These are phyloP conservation scores for Gonapodya prolifera DNA, from an alignment of 192 early-diverging fungal genomes.

Conservation along the genomic window DNA sequence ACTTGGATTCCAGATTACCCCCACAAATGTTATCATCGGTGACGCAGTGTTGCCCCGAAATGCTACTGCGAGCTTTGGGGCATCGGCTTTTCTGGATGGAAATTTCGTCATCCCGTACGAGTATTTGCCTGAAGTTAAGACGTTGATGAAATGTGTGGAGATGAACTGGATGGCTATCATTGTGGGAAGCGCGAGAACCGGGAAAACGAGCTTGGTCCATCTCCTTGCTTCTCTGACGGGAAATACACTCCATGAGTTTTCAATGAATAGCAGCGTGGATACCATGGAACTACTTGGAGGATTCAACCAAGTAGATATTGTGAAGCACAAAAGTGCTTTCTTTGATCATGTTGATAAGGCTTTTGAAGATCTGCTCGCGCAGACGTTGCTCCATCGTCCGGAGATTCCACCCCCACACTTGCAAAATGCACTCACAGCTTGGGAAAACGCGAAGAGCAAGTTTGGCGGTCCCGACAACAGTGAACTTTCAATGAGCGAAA, in stretches of 20 bases:
- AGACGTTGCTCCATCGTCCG: not conserved
- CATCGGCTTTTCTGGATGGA: conserved; percentile 11
- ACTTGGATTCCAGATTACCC: conserved; percentile 40
- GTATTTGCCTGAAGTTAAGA: conserved; percentile 35
- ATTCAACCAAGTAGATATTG: conserved; percentile 89
- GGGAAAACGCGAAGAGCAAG: not conserved
- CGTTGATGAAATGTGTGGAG: conserved; percentile 76
- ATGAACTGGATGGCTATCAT: conserved; percentile 86
- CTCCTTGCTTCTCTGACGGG: conserved; percentile 71
- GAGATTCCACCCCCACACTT: not conserved
- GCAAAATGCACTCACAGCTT: not conserved
- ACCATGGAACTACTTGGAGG: conserved; percentile 92
- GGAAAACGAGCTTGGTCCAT: conserved; percentile 80
- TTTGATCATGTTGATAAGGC: conserved; percentile 21
- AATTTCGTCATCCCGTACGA: conserved; percentile 13
- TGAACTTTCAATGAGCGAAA: not conserved
- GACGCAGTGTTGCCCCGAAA: conserved; percentile 39
- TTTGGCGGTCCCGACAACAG: not conserved
- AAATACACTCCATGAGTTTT: conserved; percentile 76
- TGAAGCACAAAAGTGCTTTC: conserved; percentile 46
- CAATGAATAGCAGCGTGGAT: conserved; percentile 90
- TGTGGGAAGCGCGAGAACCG: conserved; percentile 67
- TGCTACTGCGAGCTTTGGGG: not conserved
- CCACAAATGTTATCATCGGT: conserved; percentile 42
- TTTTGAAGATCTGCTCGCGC: not conserved